These are phyloP conservation scores for Mediolabrus comicus DNA, from an alignment of 108 stramenopile genomes.

Conservation along the genomic window DNA sequence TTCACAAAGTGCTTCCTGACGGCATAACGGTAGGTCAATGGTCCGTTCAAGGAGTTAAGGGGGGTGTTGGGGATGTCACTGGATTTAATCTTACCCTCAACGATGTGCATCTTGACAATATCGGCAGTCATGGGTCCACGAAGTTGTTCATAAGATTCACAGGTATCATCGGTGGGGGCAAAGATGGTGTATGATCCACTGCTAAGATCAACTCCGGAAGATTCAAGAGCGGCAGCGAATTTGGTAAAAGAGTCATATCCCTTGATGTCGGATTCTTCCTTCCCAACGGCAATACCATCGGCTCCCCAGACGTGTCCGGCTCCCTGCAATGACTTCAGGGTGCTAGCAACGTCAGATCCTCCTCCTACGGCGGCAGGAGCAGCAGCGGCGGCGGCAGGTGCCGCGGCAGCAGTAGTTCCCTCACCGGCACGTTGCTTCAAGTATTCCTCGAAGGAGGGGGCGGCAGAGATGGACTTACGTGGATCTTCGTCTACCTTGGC, in stretches of 20 bases:
- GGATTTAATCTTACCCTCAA: constrained; percentile 49
- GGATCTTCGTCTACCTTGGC: constrained; percentile 57
- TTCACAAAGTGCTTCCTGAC: constrained; percentile 76
- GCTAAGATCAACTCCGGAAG: constrained; percentile 57
- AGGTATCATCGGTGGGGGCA: constrained; percentile 61
- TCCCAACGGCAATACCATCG: constrained; percentile 61
- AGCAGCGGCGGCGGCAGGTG: constrained; percentile 14
- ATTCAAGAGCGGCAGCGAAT: constrained; percentile 44
- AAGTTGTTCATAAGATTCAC: constrained; percentile 49
- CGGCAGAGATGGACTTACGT: constrained; percentile 72
- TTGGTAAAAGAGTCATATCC: constrained; percentile 72
- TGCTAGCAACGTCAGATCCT: constrained; percentile 17
- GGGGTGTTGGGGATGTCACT: constrained; percentile 30
- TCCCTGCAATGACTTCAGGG: constrained; percentile 52
- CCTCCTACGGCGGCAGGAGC: constrained; percentile 10
- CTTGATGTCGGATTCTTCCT: constrained; percentile 68
- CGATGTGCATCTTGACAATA: constrained; percentile 59
- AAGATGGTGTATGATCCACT: constrained; percentile 67
- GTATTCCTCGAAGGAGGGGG: constrained; percentile 82
- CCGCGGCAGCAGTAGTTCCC: constrained; percentile 10
- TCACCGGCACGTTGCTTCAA: constrained; percentile 51
- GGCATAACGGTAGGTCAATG: constrained; percentile 51
- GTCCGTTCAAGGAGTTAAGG: constrained; percentile 49
- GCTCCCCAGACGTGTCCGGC: constrained; percentile 75
- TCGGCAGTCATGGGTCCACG: constrained; percentile 51